Evolutionary conservation across 495 filamentous ascomycete genomes (phyloP).

Genomic region (Hypomontagnella submonticulosa): DNA sequence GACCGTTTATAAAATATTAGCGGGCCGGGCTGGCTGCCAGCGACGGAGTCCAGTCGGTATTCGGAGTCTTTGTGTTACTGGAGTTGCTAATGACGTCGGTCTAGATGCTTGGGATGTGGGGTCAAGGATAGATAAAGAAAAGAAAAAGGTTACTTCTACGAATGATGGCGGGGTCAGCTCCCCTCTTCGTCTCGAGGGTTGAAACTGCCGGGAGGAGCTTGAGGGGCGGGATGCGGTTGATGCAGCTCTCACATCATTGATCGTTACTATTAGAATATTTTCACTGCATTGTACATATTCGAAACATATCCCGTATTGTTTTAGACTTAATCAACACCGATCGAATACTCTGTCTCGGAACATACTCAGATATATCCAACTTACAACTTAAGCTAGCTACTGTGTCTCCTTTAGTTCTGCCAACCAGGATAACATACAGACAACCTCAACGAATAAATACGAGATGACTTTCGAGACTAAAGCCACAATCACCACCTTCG

Average conservation of each 20-base stretch:
- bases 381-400: too few species aligned
- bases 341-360: too few species aligned
- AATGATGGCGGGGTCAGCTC: slow-evolving; percentile 30
- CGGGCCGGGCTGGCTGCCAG: neutral
- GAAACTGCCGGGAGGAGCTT: slow-evolving; percentile 44
- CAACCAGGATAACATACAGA: too few species aligned
- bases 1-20: slow-evolving; percentile 16
- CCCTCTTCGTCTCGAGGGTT: slow-evolving; percentile 13
- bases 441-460: neutral
- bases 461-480: slow-evolving; percentile 86
- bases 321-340: too few species aligned
- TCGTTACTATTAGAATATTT: slow-evolving; percentile 1
- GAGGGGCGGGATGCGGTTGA: slow-evolving; percentile 28
- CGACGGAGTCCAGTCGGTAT: slow-evolving; percentile 35
- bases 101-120: slow-evolving; percentile 33
- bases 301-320: neutral
- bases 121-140: slow-evolving; percentile 25
- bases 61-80: slow-evolving; percentile 27
- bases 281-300: neutral
- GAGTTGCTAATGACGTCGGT: slow-evolving; percentile 36
- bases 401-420: too few species aligned
- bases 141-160: slow-evolving; percentile 10
- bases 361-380: too few species aligned
- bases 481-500: slow-evolving; percentile 90
- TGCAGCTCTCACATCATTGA: slow-evolving; percentile 36